Base-by-base conservation (phyloP, 2,329 filamentous ascomycete species). In the Tricladium varicosporioides region DNA sequence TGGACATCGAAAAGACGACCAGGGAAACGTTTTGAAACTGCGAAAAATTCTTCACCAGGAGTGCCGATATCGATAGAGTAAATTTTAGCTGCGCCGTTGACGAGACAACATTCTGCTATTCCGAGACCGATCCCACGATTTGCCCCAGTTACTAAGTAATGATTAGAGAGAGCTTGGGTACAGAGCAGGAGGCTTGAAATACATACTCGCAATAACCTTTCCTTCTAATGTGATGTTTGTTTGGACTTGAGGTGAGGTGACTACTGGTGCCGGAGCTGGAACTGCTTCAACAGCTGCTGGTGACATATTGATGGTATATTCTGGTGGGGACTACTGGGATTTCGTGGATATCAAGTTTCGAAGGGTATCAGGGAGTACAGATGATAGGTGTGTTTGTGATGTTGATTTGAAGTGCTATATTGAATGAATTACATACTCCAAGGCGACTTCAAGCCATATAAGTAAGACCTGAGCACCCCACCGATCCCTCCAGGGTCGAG, bases 21-120 rank as follows among this genome's bases (percentile, higher is more conserved):
- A 0, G 76, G 76, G 54, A 72, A 77, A 19, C 65, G 72, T 58
- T 74, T 70, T 5, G 67, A 59, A 2, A 76, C 68, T 8, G 68
- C 63, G 11, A 63, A 65, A 59, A 79, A 78, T 1, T 79, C 76
- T 3, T 75, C 72, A 46, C 74, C 74, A 0, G 72, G 64, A 2
- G 73, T 70, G 43, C 72, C 71, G 42, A 80, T 75, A 62, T 78
- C 76, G 33, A 81, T 74, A 9, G 74, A 76, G 68, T 77, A 78
- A 54, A 80, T 71, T 42, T 67, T 68, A 13, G 67, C 60, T 11
- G 77, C 76, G 16, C 72, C 74, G 51, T 79, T 79, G 49, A 64
- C 61, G 19, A 79, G 74, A 59, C 77, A 79, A 65, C 70, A 75
- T 62, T 78, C 73, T 60, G 76, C 76, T 56, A 79, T 72, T 3